Conservation (phyloP, 78 protist species). For the Monosiga brevicollis region DNA sequence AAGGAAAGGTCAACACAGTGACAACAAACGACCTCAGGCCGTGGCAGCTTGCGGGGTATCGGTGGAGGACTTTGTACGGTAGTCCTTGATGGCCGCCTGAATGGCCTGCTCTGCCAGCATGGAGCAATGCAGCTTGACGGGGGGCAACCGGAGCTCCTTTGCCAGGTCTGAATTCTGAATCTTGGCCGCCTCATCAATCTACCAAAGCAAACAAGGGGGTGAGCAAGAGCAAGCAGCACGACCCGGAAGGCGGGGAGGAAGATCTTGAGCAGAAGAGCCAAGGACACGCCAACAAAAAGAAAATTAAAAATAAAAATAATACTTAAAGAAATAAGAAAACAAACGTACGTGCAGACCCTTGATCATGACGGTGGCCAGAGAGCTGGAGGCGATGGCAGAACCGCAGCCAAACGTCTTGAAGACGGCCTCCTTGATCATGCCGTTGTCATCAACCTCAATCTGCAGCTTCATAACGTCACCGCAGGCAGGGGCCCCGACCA, state of each 20-base stretch:
- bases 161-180: constrained; percentile 87
- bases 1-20: background rate
- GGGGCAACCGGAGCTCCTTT: constrained; percentile 83
- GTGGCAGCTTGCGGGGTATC: background rate
- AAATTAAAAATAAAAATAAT: too few relatives aligned
- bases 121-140: constrained; percentile 94
- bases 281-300: too few relatives aligned
- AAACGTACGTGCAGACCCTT: too few relatives aligned
- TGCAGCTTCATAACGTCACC: constrained; percentile 94
- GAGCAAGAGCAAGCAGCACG: too few relatives aligned
- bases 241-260: too few relatives aligned
- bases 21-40: background rate
- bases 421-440: constrained; percentile 49
- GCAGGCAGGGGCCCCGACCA: constrained; percentile 85
- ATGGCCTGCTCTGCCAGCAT: constrained; percentile 96
- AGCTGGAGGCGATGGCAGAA: constrained; percentile 86
- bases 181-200: constrained; percentile 63
- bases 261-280: too few relatives aligned
- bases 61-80: constrained; percentile 5
- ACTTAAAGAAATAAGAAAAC: too few relatives aligned
- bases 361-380: constrained; percentile 65
- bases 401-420: constrained; percentile 98
- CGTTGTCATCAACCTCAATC: constrained; percentile 67
- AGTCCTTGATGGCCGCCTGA: constrained; percentile 81
- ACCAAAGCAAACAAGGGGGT: too few relatives aligned